Conservation (phyloP, 1,139 yeast genomes). For the Debaryomycetaceae sp. region DNA sequence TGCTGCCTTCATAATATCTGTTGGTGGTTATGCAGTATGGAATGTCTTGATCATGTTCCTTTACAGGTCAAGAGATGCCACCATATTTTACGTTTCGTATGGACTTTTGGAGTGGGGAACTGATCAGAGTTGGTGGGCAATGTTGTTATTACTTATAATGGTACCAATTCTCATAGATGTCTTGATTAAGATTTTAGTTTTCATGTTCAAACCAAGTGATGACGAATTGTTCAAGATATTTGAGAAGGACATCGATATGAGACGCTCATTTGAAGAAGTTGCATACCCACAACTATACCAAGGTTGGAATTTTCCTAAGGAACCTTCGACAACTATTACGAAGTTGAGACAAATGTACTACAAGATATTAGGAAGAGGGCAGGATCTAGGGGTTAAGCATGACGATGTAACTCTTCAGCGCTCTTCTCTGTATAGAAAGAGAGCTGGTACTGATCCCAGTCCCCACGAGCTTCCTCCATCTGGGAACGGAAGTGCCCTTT, state of each 20-base stretch:
- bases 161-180: slow-evolving; percentile 68
- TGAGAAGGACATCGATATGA: slow-evolving; percentile 66
- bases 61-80: slow-evolving; percentile 53
- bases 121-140: slow-evolving; percentile 85
- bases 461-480: slow-evolving; percentile 50
- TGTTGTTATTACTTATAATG: slow-evolving; percentile 52
- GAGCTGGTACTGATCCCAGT: slow-evolving; percentile 49
- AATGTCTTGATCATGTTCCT: slow-evolving; percentile 70
- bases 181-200: slow-evolving; percentile 53
- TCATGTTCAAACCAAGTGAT: slow-evolving; percentile 63
- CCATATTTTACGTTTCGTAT: slow-evolving; percentile 69
- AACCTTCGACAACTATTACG: slow-evolving; percentile 27
- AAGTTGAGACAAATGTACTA: slow-evolving; percentile 6
- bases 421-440: slow-evolving; percentile 32
- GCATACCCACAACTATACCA: slow-evolving; percentile 72
- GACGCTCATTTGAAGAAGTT: slow-evolving; percentile 67
- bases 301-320: slow-evolving; percentile 71
- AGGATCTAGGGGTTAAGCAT: not conserved
- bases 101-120: slow-evolving; percentile 74
- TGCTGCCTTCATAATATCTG: slow-evolving; percentile 68
- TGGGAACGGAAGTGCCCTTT: slow-evolving; percentile 38
- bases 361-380: not conserved
- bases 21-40: slow-evolving; percentile 89
- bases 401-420: not conserved
- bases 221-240: slow-evolving; percentile 74